Evolutionary conservation across 2,329 filamentous ascomycete species (phyloP), one percentile per base, ranked within the genome.

Genomic region (Ophiostoma perfectum): DNA sequence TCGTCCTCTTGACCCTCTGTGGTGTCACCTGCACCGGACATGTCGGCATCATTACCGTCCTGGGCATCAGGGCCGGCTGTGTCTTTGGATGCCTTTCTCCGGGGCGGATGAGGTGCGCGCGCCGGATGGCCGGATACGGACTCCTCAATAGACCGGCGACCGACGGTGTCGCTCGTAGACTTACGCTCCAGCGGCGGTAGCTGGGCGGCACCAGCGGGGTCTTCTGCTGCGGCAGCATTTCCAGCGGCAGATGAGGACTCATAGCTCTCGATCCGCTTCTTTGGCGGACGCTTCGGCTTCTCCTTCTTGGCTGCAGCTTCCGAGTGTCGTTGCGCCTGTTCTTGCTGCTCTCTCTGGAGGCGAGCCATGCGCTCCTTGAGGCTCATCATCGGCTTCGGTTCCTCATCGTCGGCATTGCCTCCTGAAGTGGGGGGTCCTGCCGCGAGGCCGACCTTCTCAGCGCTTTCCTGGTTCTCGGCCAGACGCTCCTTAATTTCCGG

Each of bases 331-430:
- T 90, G 85, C 5, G 93, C 92, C 76, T 95, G 92, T 76, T 98
- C 95, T 76, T 92, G 82, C 78, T 99, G 95, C 77, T 98, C 93
- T 76, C 91, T 94, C 77, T 99, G 95, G 16, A 99, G 82, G 66
- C 97, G 81, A 41, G 95, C 95, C 79, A 99, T 97, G 71, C 95
- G 87, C 77, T 99, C 95, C 78, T 98, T 99, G 71, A 99, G 78
- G 73, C 91, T 97, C 68, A 92, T 91, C 68, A 92, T 91, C 38
- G 93, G 92, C 79, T 98, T 97, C 0, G 94, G 93, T 74, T 91
- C 88, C 60, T 96, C 91, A 68, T 95, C 92, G 58, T 55, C 66
- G 36, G 80, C 82, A 4, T 45, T 63, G 36, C 52, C 38, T 5
- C 58, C 44, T 41, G 60, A 41, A 42, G 58, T 16, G 7, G 67